Conservation (phyloP, 2,329 filamentous ascomycete species). For the Paecilomyces dactylethromorphus region DNA sequence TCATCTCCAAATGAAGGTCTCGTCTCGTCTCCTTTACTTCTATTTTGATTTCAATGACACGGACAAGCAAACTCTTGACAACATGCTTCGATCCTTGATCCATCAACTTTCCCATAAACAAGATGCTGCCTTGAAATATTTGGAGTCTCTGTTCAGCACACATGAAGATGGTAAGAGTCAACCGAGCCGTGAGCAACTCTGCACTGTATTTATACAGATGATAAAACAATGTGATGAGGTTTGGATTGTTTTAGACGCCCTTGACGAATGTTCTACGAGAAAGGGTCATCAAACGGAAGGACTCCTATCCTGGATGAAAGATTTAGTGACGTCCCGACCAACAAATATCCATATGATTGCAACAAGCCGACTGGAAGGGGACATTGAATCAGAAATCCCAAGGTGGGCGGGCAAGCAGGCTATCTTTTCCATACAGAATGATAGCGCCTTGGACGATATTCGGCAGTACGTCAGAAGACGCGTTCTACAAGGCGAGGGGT, state of each 20-base stretch:
- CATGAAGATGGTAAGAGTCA: constrained; percentile 3
- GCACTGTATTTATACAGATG: background rate
- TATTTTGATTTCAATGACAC: constrained; percentile 14
- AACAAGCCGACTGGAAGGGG: constrained; percentile 9
- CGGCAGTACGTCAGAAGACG: constrained; percentile 2
- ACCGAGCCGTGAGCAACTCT: constrained; percentile 2
- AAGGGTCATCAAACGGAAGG: constrained; percentile 3
- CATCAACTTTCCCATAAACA: background rate
- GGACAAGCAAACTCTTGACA: constrained; percentile 7
- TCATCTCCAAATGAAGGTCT: background rate
- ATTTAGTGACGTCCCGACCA: too few species aligned
- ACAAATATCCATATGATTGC: too few species aligned
- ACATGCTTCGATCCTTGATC: constrained; percentile 8
- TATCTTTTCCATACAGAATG: background rate
- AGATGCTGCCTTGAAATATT: background rate
- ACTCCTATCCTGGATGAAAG: constrained; percentile 6
- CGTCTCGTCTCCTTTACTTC: constrained; percentile 8
- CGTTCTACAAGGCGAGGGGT: constrained; percentile 2
- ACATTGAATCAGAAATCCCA: constrained; percentile 6
- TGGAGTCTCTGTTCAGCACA: background rate
- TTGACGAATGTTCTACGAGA: constrained; percentile 11
- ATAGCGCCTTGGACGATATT: constrained; percentile 3
- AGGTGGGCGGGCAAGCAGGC: background rate
- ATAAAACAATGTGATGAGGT: background rate
- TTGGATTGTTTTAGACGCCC: constrained; percentile 12